Evolutionary conservation across 805 yeast genomes (phyloP).

Genomic region (Lipomyces starkeyi): DNA sequence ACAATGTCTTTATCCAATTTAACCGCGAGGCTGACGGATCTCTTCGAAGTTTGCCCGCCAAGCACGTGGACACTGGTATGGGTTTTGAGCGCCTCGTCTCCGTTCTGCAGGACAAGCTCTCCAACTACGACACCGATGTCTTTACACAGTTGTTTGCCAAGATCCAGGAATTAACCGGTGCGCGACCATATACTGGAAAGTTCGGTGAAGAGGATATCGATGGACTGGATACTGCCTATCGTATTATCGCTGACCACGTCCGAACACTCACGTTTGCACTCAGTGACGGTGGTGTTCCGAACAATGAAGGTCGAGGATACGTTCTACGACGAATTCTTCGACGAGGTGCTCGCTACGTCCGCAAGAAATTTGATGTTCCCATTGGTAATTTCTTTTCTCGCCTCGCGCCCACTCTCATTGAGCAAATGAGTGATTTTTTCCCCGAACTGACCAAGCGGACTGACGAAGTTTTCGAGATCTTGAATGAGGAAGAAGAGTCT

Average conservation of each 20-base stretch:
- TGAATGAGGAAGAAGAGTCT: conserved; percentile 94
- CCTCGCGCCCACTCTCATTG: conserved; percentile 90
- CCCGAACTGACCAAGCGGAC: conserved; percentile 85
- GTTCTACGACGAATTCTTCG: conserved; percentile 95
- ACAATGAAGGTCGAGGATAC: conserved; percentile 98
- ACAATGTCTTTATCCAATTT: conserved; percentile 93
- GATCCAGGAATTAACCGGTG: conserved; percentile 93
- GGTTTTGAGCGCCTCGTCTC: conserved; percentile 98
- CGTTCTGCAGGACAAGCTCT: conserved; percentile 84
- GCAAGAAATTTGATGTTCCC: conserved; percentile 95
- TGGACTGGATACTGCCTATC: conserved; percentile 96
- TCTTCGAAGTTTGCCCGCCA: conserved; percentile 83
- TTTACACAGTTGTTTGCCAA: conserved; percentile 84
- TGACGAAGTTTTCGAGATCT: conserved; percentile 80
- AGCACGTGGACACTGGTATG: conserved; percentile 98
- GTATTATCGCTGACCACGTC: conserved; percentile 98
- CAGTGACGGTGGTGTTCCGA: conserved; percentile 99
- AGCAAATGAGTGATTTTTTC: conserved; percentile 83
- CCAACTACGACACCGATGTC: conserved; percentile 97
- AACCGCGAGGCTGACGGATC: conserved; percentile 90
- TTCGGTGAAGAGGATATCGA: conserved; percentile 89
- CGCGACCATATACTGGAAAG: conserved; percentile 86
- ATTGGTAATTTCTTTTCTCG: conserved; percentile 92
- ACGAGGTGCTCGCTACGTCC: conserved; percentile 96
- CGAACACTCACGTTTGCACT: conserved; percentile 95